phyloP scores from a whole-genome alignment of 495 filamentous ascomycete genomes.

The Corynascus novoguineensis region DNA sequence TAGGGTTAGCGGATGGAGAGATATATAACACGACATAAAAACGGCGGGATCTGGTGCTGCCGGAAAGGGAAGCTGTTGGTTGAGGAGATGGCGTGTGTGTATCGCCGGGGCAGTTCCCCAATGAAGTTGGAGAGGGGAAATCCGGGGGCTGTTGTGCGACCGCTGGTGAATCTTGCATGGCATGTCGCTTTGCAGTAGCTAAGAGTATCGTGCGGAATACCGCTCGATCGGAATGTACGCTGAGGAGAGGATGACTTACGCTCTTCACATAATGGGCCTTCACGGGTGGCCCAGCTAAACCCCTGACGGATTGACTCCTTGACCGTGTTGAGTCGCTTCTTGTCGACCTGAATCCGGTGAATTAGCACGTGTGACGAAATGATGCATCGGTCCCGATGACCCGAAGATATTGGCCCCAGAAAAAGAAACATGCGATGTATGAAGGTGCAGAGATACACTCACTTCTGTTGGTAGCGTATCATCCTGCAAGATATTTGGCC shows the following conservation, averaged over 20 bases:
- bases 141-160: slow-evolving; percentile 3
- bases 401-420: neutral
- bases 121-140: neutral
- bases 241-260: slow-evolving; percentile 55
- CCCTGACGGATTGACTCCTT: slow-evolving; percentile 90
- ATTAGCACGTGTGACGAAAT: slow-evolving; percentile 10
- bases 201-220: slow-evolving; percentile 15
- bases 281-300: slow-evolving; percentile 90
- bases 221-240: slow-evolving; percentile 8
- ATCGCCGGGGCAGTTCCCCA: neutral
- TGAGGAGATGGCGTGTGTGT: neutral
- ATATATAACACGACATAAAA: neutral
- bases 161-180: neutral
- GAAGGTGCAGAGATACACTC: slow-evolving; percentile 32
- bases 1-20: neutral
- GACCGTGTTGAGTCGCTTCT: slow-evolving; percentile 78
- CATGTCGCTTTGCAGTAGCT: neutral
- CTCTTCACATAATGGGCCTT: slow-evolving; percentile 97
- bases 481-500: slow-evolving; percentile 94
- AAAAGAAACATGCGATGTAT: neutral
- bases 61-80: slow-evolving; percentile 1
- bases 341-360: slow-evolving; percentile 65
- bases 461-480: slow-evolving; percentile 84
- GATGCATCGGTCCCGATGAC: neutral
- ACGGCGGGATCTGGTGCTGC: neutral